Evolutionary conservation across 345 rosid species (phyloP), one percentile per base, ranked within the genome.

Genomic region (Stellera chamaejasme): DNA sequence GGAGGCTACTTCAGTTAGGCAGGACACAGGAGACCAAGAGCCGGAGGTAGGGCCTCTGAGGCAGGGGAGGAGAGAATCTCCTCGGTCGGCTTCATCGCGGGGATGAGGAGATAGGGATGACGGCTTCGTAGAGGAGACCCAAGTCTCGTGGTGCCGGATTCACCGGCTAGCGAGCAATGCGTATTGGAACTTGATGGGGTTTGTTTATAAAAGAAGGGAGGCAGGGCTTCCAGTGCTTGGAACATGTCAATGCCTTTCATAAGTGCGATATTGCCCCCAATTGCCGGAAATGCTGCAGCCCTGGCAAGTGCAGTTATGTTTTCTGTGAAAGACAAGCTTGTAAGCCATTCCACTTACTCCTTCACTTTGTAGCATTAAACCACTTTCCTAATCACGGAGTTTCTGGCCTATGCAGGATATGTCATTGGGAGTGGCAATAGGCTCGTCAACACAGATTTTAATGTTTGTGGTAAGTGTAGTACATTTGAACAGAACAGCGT

Each of bases 261-360:
- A 53, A 83, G 96, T 62, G 91, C 85, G 27, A 85, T 85, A 63
- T 69, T 88, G 72, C 94, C 85, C 67, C 94, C 96, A 50, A 82
- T 88, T 55, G 94, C 85, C 41, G 94, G 96, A 44, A 88, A 88
- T 60, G 96, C 94, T 11, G 95, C 91, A 0, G 97, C 83, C 73
- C 97, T 83, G 65, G 88, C 95, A 23, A 81, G 97, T 60, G 91
- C 97, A 11, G 77, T 89, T 52, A 89, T 85, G 89, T 85, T 88
- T 56, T 94, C 94, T 15, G 81, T 85, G 95, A 85, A 88, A 73
- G 91, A 85, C 72, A 88, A 88, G 74, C 87, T 88, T 69, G 96
- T 88, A 80, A 52, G 75, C 48, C 55, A 26, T 48, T 26, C 49
- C 13, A 25, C 13, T 0, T 14, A 27, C 12, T 41, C 27, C 16